Conservation (phyloP, 1,284 basidiomycete genomes). For the Agaricales sp. region DNA sequence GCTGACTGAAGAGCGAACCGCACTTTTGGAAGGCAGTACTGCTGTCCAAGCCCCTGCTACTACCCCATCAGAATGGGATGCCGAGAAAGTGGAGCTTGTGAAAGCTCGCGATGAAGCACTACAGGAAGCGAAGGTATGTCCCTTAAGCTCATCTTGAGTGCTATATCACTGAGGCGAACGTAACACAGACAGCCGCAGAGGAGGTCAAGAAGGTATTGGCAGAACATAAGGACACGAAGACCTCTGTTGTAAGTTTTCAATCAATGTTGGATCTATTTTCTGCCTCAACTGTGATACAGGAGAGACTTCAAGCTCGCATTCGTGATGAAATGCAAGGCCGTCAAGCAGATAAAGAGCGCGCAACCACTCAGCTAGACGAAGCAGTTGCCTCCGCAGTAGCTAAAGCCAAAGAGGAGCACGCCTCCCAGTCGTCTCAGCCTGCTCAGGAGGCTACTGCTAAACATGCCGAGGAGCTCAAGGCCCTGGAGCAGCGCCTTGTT, state of each 20-base stretch:
- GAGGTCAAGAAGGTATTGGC: not conserved
- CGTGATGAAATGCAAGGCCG: not conserved
- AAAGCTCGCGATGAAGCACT: conserved; percentile 52
- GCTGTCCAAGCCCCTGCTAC: not conserved
- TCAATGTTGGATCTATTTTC: not conserved
- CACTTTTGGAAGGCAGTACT: no score
- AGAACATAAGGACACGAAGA: not conserved
- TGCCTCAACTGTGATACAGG: not conserved
- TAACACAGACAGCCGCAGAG: not conserved
- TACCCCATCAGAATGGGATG: conserved; percentile 19
- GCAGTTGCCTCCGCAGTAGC: not conserved
- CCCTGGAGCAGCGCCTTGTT: conserved; percentile 40
- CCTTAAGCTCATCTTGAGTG: not conserved
- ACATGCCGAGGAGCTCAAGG: conserved; percentile 49
- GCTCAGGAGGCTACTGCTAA: conserved; percentile 33
- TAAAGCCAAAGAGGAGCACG: conserved; percentile 14
- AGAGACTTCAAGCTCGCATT: not conserved
- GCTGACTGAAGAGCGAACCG: not conserved
- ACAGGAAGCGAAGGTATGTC: conserved; percentile 40
- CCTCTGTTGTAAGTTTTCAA: conserved; percentile 1
- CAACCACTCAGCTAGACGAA: not conserved
- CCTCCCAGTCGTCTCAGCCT: conserved; percentile 12
- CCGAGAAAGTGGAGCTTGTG: conserved; percentile 44
- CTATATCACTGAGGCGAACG: not conserved
- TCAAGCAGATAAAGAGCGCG: not conserved